Conservation (phyloP, 108 stramenopile genomes). For the Skeletonema marinoi region DNA sequence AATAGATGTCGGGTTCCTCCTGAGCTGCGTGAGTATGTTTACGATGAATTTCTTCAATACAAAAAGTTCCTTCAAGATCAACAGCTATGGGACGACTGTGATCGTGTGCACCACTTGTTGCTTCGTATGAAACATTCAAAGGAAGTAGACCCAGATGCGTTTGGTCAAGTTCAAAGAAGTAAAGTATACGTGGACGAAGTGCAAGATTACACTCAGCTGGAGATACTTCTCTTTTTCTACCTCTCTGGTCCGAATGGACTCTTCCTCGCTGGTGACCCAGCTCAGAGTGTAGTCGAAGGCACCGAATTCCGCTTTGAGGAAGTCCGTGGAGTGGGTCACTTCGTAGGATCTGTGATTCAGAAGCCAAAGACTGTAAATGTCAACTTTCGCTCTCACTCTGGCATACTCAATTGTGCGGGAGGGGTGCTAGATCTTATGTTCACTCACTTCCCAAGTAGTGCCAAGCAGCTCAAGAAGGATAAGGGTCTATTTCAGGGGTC, state of each 20-base stretch:
- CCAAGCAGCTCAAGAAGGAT: conserved; percentile 36
- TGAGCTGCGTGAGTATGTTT: conserved; percentile 33
- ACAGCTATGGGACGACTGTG: not conserved
- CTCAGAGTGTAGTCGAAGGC: conserved; percentile 36
- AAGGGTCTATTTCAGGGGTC: conserved; percentile 44
- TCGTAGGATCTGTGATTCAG: conserved; percentile 8
- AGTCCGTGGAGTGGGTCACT: conserved; percentile 43
- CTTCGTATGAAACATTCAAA: not conserved
- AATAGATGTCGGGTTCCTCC: conserved; percentile 47
- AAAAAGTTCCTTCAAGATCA: conserved; percentile 21
- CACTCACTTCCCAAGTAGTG: conserved; percentile 37
- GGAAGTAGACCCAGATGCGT: not conserved
- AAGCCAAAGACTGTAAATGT: conserved; percentile 4
- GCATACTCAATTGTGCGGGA: conserved; percentile 44
- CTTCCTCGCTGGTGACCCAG: conserved; percentile 62
- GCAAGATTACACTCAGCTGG: conserved; percentile 61
- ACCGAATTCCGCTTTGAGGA: conserved; percentile 51
- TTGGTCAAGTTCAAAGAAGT: not conserved
- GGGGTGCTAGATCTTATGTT: conserved; percentile 44
- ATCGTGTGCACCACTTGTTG: conserved; percentile 28
- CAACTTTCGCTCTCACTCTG: too few relatives aligned
- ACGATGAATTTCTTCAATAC: conserved; percentile 50
- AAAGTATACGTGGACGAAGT: conserved; percentile 27
- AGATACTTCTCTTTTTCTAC: conserved; percentile 50
- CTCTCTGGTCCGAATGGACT: conserved; percentile 35